Evolutionary conservation across 176 grass and related monocot species (phyloP), one percentile per base, ranked within the genome.

Genomic region (Aegilops sharonensis): DNA sequence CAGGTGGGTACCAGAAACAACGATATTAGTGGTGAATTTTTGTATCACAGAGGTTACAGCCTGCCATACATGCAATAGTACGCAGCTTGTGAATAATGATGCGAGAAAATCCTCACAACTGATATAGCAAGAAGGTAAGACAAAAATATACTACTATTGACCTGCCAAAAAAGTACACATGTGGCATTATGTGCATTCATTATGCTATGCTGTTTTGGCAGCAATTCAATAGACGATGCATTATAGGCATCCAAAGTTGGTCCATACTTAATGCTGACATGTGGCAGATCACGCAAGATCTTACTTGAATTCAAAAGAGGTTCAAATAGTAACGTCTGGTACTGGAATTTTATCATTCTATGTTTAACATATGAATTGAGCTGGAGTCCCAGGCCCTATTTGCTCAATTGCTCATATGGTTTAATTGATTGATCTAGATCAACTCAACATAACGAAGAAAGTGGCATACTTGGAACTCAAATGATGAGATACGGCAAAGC

Each of bases 401-500:
- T 75, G 72, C 12, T 75, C 43, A 75, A 75, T 30, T 73, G 81
- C 31, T 72, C 11, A 23, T 39, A 71, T 42, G 72, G 25, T 73
- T 76, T 34, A 23, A 21, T 72, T 79, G 39, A 66, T 80, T 63
- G 56, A 32, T 72, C 50, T 68, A 65, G 48, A 50, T 17, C 9
- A 14, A 82, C 63, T 68, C 56, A 42, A 52, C 2, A 48, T 18
- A 36, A 42, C 21, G 61, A 68, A 81, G 85, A 80, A 88, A 85
- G 14, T 83, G 77, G 65, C 77, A 29, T 94, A 99, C 97, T 99
- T 99, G 63, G 92, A 91, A 92, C 92, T 97, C 88, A 99, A 90
- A 85, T 99, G 92, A 90, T 97, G 94, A 47, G 97, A 77, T 61
- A 99, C 94, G 9, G 97, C 92, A 90, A 99, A 99, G 57, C 97